Evolutionary conservation across 192 early-diverging fungal species (phyloP).

Genomic region (Obelidium mucronatum): DNA sequence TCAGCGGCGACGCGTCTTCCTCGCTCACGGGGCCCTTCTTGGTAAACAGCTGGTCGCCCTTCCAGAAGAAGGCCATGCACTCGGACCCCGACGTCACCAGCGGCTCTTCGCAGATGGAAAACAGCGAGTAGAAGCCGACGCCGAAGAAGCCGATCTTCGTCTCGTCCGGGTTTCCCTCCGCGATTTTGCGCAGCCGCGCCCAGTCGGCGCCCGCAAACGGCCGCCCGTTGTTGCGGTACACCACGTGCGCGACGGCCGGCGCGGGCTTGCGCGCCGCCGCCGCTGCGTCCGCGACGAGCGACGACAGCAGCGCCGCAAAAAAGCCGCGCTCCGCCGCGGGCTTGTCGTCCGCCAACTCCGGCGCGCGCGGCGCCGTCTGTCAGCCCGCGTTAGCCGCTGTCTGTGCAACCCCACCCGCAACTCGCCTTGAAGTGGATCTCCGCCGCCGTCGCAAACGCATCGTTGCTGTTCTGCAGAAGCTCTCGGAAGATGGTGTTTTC

Average conservation of each 20-base stretch:
- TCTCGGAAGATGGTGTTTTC: constrained; percentile 88
- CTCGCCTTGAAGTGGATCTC: constrained; percentile 51
- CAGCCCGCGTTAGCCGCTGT: no score
- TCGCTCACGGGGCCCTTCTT: constrained; percentile 66
- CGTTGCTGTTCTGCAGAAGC: constrained; percentile 65
- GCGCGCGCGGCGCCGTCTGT: no score
- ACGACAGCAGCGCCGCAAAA: constrained; percentile 25
- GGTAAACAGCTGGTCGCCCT: constrained; percentile 83
- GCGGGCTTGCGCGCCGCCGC: constrained; percentile 57
- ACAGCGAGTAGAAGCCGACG: constrained; percentile 88
- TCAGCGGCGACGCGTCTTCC: constrained; percentile 62
- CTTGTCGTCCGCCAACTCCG: no score
- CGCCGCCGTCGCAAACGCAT: constrained; percentile 67
- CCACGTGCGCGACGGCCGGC: no score
- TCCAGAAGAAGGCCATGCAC: constrained; percentile 89
- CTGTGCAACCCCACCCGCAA: no score
- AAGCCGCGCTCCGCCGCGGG: constrained; percentile 2
- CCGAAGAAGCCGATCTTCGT: constrained; percentile 82
- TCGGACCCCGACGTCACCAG: constrained; percentile 79
- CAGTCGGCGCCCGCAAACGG: constrained; percentile 84
- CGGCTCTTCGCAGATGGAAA: constrained; percentile 89
- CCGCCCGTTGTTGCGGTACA: constrained; percentile 86
- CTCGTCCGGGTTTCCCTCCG: constrained; percentile 91
- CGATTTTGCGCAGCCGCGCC: constrained; percentile 82
- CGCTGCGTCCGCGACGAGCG: constrained; percentile 15